A percentile compares a stretch with the other conserved stretches of the same genome.
phyloP scores from a whole-genome alignment of 257 asterid genomes.

The Solanum appendiculatum region DNA sequence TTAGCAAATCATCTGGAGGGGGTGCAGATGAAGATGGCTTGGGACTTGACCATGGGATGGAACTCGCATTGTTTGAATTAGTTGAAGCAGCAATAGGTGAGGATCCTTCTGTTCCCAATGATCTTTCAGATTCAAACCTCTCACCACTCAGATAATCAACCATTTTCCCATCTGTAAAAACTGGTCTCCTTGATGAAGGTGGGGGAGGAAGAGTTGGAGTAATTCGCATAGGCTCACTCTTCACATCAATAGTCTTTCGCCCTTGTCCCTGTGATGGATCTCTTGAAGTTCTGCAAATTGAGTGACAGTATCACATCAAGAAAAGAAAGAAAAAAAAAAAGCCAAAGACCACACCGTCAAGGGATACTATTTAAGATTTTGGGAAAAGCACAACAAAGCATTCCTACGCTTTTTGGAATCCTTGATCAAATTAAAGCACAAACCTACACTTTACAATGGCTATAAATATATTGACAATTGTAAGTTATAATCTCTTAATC shows the following conservation, averaged over 20 bases:
- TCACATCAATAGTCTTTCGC: slow-evolving; percentile 31
- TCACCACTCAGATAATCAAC: slow-evolving; percentile 93
- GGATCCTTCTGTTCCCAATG: slow-evolving; percentile 35
- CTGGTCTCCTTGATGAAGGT: slow-evolving; percentile 51
- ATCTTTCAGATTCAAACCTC: slow-evolving; percentile 36
- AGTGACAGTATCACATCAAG: not conserved
- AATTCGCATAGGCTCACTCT: slow-evolving; percentile 25
- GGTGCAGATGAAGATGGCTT: slow-evolving; percentile 23
- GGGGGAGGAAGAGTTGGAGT: slow-evolving; percentile 76
- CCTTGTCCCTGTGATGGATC: slow-evolving; percentile 58
- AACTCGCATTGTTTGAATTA: slow-evolving; percentile 27
- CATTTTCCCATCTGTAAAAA: slow-evolving; percentile 30
- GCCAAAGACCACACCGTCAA: not conserved
- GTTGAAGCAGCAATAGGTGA: slow-evolving; percentile 29
- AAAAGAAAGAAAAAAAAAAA: not conserved
- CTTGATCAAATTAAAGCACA: not conserved
- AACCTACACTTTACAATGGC: not conserved
- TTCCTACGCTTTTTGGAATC: not conserved
- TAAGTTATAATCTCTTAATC: not conserved
- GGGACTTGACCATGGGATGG: slow-evolving; percentile 24
- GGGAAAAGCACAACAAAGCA: not conserved
- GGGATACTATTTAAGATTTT: not conserved
- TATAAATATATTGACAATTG: not conserved
- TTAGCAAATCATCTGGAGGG: slow-evolving; percentile 38
- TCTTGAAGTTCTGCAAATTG: slow-evolving; percentile 55